Evolutionary conservation across 2,329 filamentous ascomycete species (phyloP).

Genomic region (Paecilomyces formosus): DNA sequence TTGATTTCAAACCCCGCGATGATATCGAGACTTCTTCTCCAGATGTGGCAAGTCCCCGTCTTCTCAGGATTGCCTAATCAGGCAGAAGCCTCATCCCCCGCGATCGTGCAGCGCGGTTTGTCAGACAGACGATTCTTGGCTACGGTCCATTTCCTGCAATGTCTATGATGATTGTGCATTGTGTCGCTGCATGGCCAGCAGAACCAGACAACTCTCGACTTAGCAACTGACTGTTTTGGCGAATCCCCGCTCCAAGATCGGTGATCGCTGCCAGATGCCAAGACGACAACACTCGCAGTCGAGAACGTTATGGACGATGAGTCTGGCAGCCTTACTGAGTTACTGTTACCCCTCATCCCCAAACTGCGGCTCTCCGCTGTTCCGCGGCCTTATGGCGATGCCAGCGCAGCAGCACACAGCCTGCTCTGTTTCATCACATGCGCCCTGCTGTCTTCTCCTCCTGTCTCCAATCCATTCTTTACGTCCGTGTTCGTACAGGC

Average conservation of each 20-base stretch:
- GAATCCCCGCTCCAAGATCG: no score
- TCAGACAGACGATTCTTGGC: no score
- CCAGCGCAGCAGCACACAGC: background rate
- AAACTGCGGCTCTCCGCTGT: background rate
- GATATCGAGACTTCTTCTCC: background rate
- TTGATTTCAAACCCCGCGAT: background rate
- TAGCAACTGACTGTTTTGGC: no score
- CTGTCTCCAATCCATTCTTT: background rate
- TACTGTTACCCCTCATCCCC: no score
- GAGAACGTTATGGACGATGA: no score
- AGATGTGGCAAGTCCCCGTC: background rate
- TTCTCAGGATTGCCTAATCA: no score
- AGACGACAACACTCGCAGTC: no score
- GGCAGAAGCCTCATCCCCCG: background rate
- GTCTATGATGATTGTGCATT: background rate
- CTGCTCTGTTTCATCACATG: background rate
- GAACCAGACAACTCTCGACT: background rate
- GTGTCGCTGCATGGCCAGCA: background rate
- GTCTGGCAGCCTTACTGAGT: background rate
- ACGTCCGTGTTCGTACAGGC: background rate
- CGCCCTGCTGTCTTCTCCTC: background rate
- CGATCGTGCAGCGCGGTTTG: background rate
- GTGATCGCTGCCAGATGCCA: no score
- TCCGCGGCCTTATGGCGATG: background rate
- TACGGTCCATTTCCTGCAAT: no score